A percentile compares a stretch with the other conserved stretches of the same genome.
Conservation (phyloP, 2,329 filamentous ascomycete species). For the Pseudocercospora vitis region DNA sequence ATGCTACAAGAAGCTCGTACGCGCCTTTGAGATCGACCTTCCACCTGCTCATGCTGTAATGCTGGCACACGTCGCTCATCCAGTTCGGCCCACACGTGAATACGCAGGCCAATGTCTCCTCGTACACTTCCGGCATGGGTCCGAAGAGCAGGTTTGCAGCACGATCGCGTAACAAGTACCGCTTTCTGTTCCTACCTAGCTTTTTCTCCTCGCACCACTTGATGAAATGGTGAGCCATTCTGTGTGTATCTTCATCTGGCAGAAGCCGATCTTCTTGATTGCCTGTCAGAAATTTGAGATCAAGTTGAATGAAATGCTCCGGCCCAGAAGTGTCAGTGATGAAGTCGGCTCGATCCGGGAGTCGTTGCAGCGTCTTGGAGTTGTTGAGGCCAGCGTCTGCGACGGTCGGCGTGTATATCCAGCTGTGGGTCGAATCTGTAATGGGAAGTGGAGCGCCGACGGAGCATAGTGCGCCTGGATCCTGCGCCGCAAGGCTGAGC, state of each 20-base stretch:
- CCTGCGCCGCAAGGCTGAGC: slow-evolving; percentile 43
- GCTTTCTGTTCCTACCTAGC: slow-evolving; percentile 35
- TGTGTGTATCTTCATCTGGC: slow-evolving; percentile 27
- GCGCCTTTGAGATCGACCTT: slow-evolving; percentile 35
- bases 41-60: slow-evolving; percentile 36
- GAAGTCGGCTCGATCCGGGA: slow-evolving; percentile 26
- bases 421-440: slow-evolving; percentile 25
- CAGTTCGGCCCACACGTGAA: slow-evolving; percentile 44
- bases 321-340: slow-evolving; percentile 33
- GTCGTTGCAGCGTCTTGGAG: slow-evolving; percentile 34
- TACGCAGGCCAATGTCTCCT: slow-evolving; percentile 44
- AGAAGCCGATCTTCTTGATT: slow-evolving; percentile 15
- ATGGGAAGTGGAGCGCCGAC: slow-evolving; percentile 36
- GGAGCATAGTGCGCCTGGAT: slow-evolving; percentile 44
- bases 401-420: slow-evolving; percentile 37
- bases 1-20: slow-evolving; percentile 37
- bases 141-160: slow-evolving; percentile 39
- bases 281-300: slow-evolving; percentile 43
- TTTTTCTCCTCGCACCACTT: slow-evolving; percentile 35
- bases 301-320: slow-evolving; percentile 43
- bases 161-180: slow-evolving; percentile 35
- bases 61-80: slow-evolving; percentile 39
- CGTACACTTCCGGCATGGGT: slow-evolving; percentile 44
- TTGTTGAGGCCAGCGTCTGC: slow-evolving; percentile 39
- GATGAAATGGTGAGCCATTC: slow-evolving; percentile 39